These are phyloP conservation scores for Astrocystis sublimbata DNA, from an alignment of 495 filamentous ascomycete species.

Conservation along the genomic window DNA sequence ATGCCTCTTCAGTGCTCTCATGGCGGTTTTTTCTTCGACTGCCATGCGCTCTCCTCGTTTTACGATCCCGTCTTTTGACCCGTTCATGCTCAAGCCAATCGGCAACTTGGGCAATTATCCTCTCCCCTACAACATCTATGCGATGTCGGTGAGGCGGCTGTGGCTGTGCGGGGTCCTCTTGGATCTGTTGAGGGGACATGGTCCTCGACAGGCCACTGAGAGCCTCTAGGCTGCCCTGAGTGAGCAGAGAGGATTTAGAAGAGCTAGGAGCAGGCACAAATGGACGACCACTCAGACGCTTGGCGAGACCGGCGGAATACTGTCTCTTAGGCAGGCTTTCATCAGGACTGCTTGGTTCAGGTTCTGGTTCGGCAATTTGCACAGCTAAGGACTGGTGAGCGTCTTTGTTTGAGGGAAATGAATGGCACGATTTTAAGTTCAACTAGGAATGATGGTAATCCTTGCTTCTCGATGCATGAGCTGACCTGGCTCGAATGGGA, in stretches of 20 bases:
- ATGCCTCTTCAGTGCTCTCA: constrained; percentile 22
- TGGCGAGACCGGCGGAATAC: constrained; percentile 42
- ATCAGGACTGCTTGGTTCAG: constrained; percentile 31
- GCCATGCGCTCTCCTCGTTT: constrained; percentile 39
- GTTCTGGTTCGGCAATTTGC: constrained; percentile 50
- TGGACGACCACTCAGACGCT: constrained; percentile 44
- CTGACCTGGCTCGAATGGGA: background rate
- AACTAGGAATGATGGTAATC: background rate
- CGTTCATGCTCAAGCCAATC: constrained; percentile 82
- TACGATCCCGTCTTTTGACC: constrained; percentile 57
- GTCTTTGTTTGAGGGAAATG: constrained; percentile 4
- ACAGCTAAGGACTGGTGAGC: constrained; percentile 38
- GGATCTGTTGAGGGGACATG: constrained; percentile 24
- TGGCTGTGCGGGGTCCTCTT: constrained; percentile 33
- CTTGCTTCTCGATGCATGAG: background rate
- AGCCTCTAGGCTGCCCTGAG: constrained; percentile 36
- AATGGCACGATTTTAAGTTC: background rate
- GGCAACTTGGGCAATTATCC: constrained; percentile 68
- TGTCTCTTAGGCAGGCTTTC: constrained; percentile 46
- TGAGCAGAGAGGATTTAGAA: constrained; percentile 42
- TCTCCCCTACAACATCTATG: constrained; percentile 45
- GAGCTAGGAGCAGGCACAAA: constrained; percentile 30
- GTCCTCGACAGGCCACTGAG: constrained; percentile 27
- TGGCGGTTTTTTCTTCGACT: constrained; percentile 30
- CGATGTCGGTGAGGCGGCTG: constrained; percentile 38